Evolutionary conservation across 306 rosid species (phyloP).

Genomic region (Citrullus mucosospermus): DNA sequence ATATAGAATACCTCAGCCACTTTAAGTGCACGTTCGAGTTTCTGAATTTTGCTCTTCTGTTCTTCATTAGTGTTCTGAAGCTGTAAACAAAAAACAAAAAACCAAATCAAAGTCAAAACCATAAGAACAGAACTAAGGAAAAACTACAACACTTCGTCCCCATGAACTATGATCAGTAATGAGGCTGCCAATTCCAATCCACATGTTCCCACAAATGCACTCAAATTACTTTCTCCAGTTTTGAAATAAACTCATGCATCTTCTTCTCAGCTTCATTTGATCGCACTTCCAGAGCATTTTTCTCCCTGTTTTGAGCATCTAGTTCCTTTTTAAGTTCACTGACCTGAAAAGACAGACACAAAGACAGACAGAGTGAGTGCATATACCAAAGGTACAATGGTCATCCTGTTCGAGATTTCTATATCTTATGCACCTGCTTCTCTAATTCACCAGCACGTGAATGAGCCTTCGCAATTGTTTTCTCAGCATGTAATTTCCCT

Average conservation of each 20-base stretch:
- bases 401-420: slow-evolving; percentile 2
- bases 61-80: slow-evolving; percentile 51
- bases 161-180: not conserved
- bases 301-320: slow-evolving; percentile 41
- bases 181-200: not conserved
- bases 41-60: slow-evolving; percentile 51
- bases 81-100: slow-evolving; percentile 21
- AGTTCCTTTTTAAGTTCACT: slow-evolving; percentile 44
- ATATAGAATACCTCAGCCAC: slow-evolving; percentile 66
- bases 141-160: not conserved
- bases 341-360: slow-evolving; percentile 31
- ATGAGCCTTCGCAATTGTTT: slow-evolving; percentile 59
- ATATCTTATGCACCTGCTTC: slow-evolving; percentile 52
- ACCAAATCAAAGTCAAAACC: slow-evolving; percentile 11
- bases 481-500: slow-evolving; percentile 28
- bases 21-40: slow-evolving; percentile 44
- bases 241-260: slow-evolving; percentile 34
- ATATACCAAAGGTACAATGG: not conserved
- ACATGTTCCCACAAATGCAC: slow-evolving; percentile 7
- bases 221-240: slow-evolving; percentile 48
- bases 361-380: not conserved
- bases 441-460: slow-evolving; percentile 77
- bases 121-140: not conserved
- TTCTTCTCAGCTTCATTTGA: slow-evolving; percentile 43
- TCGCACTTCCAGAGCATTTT: slow-evolving; percentile 42